Evolutionary conservation across 352 stramenopile genomes (phyloP).

Genomic region (Globisporangium canariense): DNA sequence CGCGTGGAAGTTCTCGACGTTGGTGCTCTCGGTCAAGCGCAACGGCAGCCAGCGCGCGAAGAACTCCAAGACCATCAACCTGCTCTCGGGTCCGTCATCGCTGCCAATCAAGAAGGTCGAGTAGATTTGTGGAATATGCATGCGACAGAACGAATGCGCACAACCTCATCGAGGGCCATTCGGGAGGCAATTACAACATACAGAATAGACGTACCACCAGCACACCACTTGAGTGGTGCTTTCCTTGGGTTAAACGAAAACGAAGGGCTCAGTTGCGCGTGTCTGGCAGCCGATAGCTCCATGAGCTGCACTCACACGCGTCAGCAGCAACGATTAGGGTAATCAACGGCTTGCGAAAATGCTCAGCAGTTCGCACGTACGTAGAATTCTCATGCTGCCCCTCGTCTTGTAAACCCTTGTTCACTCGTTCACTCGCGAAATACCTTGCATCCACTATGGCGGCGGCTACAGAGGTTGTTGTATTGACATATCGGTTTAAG

Average conservation of each 20-base stretch:
- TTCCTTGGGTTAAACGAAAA: neutral
- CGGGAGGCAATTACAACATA: neutral
- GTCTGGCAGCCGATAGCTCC: neutral
- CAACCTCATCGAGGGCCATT: neutral
- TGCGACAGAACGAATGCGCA: neutral
- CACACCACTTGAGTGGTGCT: neutral
- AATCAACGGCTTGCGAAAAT: constrained; percentile 1
- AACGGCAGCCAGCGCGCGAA: constrained; percentile 56
- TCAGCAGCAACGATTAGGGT: neutral
- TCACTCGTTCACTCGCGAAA: too few species aligned
- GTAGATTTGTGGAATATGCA: neutral
- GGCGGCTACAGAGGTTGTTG: too few species aligned
- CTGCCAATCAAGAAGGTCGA: neutral
- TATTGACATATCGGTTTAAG: too few species aligned
- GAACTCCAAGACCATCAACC: constrained; percentile 63
- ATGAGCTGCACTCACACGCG: constrained; percentile 15
- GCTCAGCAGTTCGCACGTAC: neutral
- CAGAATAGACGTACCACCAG: constrained; percentile 13
- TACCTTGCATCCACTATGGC: too few species aligned
- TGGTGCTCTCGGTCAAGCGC: constrained; percentile 58
- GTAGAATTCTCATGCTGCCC: too few species aligned
- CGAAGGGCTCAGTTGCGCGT: neutral
- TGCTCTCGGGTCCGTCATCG: constrained; percentile 23
- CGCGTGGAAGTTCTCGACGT: constrained; percentile 73
- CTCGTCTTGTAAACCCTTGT: too few species aligned